A percentile compares a stretch with the other conserved stretches of the same genome.
Conservation (phyloP, 495 filamentous ascomycete genomes). For the Neurospora sp. region DNA sequence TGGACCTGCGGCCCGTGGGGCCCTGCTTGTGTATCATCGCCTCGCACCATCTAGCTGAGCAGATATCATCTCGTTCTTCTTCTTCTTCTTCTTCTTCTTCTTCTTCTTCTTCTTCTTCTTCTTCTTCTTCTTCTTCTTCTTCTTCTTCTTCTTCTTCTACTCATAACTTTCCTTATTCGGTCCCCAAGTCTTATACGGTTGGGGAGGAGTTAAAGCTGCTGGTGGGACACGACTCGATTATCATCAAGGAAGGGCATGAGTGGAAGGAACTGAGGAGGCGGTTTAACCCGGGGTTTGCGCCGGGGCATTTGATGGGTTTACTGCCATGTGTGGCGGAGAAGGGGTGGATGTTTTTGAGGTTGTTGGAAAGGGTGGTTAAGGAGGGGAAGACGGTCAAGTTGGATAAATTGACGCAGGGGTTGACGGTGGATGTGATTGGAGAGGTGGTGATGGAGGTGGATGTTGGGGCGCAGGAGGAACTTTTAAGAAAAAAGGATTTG, state of each 20-base stretch:
- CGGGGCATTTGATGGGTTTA: conserved; percentile 29
- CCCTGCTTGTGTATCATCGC: conserved; percentile 26
- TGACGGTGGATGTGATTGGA: conserved; percentile 34
- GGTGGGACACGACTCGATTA: conserved; percentile 28
- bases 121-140: neutral
- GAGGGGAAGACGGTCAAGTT: conserved; percentile 20
- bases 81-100: neutral
- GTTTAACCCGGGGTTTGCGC: conserved; percentile 35
- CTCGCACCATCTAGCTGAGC: conserved; percentile 35
- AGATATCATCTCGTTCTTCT: conserved; percentile 21
- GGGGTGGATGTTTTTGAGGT: conserved; percentile 18
- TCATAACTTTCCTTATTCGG: conserved; percentile 26
- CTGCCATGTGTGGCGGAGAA: conserved; percentile 32
- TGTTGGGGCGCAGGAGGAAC: conserved; percentile 21
- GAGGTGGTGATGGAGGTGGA: conserved; percentile 25
- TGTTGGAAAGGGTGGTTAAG: conserved; percentile 15
- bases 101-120: conserved; percentile 12
- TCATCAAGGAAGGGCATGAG: conserved; percentile 21
- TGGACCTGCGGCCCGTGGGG: conserved; percentile 28
- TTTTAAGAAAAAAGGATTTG: neutral
- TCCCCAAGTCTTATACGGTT: conserved; percentile 32
- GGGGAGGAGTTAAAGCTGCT: conserved; percentile 14
- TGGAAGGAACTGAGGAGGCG: conserved; percentile 32
- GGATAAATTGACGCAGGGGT: conserved; percentile 14
- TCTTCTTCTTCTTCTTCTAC: conserved; percentile 10